Evolutionary conservation across 345 rosid genomes (phyloP), one percentile per base, ranked within the genome.

Genomic region (Populus alba): DNA sequence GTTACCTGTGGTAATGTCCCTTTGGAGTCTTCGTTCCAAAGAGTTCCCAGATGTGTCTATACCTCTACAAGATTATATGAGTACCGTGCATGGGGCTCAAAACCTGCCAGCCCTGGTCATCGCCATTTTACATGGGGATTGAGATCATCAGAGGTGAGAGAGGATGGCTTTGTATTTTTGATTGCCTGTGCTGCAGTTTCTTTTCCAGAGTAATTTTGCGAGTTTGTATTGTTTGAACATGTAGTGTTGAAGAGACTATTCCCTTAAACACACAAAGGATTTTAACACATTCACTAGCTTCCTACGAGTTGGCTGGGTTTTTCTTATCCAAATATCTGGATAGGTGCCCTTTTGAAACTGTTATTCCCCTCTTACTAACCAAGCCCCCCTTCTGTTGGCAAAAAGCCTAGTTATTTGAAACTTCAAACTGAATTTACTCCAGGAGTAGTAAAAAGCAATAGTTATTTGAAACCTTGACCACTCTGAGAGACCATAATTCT

Each of bases 1-100:
- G 97, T 95, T 68, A 95, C 98, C 53, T 95, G 99, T 72, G 99
- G 97, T 39, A 95, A 95, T 59, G 92, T 95, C 47, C 99, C 98
- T 27, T 94, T 93, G 33, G 97, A 95, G 80, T 91, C 98, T 75
- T 95, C 97, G 53, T 95, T 91, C 87, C 95, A 86, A 79, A 95
- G 90, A 78, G 92, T 94, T 82, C 97, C 97, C 9, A 88, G 97
- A 87, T 93, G 97, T 79, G 97, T 95, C 31, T 93, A 91, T 83
- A 91, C 97, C 5, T 92, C 98, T 29, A 92, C 97, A 41, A 88
- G 92, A 81, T 86, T 96, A 66, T 92, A 87, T 51, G 98, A 96
- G 90, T 96, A 94, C 79, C 89, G 95, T 35, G 89, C 94, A 81
- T 92, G 97, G 95, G 94, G 85, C 87, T 94, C 97, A 2, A 96